These are phyloP conservation scores for Perilla frutescens DNA, from an alignment of 257 asterid genomes.

Conservation along the genomic window DNA sequence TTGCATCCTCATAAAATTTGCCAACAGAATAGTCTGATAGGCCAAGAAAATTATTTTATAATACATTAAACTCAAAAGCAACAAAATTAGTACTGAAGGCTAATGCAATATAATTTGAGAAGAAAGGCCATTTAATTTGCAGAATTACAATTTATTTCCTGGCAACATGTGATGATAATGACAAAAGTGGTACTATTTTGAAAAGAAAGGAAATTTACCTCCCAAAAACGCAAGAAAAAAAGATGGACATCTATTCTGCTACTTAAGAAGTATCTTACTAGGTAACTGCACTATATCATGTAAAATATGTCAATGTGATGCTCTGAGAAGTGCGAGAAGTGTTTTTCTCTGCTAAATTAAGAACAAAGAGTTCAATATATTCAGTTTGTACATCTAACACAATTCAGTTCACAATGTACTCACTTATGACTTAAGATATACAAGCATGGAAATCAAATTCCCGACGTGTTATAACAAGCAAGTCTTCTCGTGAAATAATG, in stretches of 20 bases:
- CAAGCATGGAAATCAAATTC: constrained; percentile 14
- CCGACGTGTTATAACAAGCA: neutral
- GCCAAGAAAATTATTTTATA: constrained; percentile 17
- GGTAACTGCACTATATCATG: neutral
- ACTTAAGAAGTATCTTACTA: neutral
- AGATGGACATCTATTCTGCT: neutral
- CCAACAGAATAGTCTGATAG: constrained; percentile 91
- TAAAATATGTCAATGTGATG: neutral
- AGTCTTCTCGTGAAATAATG: neutral
- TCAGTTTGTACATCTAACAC: neutral
- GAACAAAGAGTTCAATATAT: neutral
- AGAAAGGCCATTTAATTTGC: neutral
- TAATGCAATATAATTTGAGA: neutral
- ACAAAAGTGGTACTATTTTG: neutral
- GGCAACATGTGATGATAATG: neutral
- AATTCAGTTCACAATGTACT: neutral
- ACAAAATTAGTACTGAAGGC: neutral
- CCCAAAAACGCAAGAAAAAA: neutral
- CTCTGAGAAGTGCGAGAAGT: neutral
- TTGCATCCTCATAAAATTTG: constrained; percentile 81
- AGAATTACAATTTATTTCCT: neutral
- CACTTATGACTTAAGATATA: neutral
- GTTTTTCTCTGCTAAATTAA: neutral
- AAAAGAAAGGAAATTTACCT: neutral
- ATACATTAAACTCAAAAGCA: constrained; percentile 16